Evolutionary conservation across 2,329 filamentous ascomycete species (phyloP).

Genomic region (Scytalidium lignicola): DNA sequence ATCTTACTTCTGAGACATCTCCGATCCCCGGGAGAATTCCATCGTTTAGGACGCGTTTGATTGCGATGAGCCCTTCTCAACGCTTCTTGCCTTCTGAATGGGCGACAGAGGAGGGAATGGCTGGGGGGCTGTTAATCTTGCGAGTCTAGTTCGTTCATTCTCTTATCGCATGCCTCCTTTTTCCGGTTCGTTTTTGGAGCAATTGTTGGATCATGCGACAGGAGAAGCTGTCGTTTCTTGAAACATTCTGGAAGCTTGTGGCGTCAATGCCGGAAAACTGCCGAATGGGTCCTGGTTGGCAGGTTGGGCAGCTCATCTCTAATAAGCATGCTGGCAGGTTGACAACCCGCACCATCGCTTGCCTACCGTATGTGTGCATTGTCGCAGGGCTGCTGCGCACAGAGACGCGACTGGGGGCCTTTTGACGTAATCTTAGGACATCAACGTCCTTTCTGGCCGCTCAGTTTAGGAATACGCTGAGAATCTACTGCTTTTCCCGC

Average conservation of each 20-base stretch:
- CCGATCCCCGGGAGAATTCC: neutral
- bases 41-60: neutral
- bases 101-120: neutral
- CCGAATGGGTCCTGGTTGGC: constrained; percentile 5
- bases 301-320: neutral
- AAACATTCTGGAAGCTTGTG: constrained; percentile 2
- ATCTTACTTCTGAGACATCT: neutral
- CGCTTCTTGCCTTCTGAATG: neutral
- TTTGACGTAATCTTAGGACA: neutral
- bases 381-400: neutral
- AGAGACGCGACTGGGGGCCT: neutral
- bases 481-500: too few species aligned
- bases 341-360: neutral
- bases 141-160: neutral
- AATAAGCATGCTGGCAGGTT: neutral
- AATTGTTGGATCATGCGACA: neutral
- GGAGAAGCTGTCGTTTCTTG: neutral
- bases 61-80: neutral
- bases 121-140: neutral
- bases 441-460: too few species aligned
- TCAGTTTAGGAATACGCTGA: too few species aligned
- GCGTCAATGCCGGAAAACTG: constrained; percentile 6
- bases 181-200: neutral
- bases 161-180: neutral
- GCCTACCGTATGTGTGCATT: neutral